These are phyloP conservation scores for Pouteria glomerata DNA, from an alignment of 148 eudicot genomes.

Conservation along the genomic window DNA sequence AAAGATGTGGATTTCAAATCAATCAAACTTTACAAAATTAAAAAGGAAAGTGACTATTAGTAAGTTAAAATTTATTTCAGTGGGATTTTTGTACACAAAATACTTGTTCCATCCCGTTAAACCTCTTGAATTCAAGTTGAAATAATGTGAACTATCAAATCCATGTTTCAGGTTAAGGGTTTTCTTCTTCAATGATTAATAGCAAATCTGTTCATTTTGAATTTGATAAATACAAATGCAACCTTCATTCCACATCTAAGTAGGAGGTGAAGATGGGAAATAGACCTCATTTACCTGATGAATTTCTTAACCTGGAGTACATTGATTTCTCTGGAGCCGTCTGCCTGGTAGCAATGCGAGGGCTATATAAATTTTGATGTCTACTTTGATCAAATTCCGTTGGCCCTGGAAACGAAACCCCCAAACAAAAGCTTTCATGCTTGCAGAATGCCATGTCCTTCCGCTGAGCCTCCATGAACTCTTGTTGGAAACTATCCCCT, in stretches of 20 bases:
- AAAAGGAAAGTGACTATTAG: too few relatives aligned
- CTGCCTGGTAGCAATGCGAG: conserved; percentile 26
- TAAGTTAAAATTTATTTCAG: too few relatives aligned
- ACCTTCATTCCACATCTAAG: neutral
- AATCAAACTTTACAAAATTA: too few relatives aligned
- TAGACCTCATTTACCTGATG: conserved; percentile 37
- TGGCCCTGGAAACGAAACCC: conserved; percentile 19
- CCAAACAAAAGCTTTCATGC: conserved; percentile 46
- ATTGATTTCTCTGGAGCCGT: conserved; percentile 21
- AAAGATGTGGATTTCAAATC: too few relatives aligned
- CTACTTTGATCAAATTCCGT: conserved; percentile 27
- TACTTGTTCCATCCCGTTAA: too few relatives aligned
- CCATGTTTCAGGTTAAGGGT: too few relatives aligned
- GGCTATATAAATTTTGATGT: conserved; percentile 1
- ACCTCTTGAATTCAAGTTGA: too few relatives aligned
- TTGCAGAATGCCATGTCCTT: conserved; percentile 37
- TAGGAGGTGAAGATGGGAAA: neutral
- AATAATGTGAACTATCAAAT: too few relatives aligned
- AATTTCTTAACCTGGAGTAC: conserved; percentile 24
- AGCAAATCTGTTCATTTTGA: too few relatives aligned
- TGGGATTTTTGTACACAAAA: too few relatives aligned
- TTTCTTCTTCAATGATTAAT: too few relatives aligned
- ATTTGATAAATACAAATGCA: too few relatives aligned
- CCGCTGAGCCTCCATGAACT: conserved; percentile 31
- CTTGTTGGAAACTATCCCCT: conserved; percentile 63